Evolutionary conservation across 192 early-diverging fungal species (phyloP), one percentile per base, ranked within the genome.

Genomic region (Coemansia sp.): DNA sequence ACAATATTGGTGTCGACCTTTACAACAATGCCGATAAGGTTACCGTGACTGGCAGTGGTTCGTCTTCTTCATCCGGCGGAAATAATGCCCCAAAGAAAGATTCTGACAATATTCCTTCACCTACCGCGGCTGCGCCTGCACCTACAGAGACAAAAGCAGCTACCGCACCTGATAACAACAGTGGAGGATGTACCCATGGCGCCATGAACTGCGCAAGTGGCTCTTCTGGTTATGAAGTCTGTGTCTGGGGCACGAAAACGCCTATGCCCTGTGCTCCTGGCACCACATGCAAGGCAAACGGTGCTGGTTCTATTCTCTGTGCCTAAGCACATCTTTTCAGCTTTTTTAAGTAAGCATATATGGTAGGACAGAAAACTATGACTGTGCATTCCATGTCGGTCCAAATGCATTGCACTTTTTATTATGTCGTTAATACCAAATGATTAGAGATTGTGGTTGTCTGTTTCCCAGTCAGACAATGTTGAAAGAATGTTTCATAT

Each of bases 201-300:
- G 56, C 32, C 6, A 70, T 67, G 72, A 18, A 47, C 38, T 79
- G 77, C 65, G 53, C 45, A 13, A 39, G 59, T 4, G 45, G 48
- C 43, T 56, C 59, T 5, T 38, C 68, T 3, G 77, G 72, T 3
- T 80, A 71, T 61, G 53, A 68, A 52, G 69, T 75, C 10, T 80
- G 77, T 48, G 73, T 75, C 57, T 75, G 73, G 77, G 77, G 77
- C 0, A 50, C 16, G 7, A 53, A 38, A 15, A 42, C 38, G 4
- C 6, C 19, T 41, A 63, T 75, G 6, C 37, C 21, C 41, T 80
- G 73, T 54, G 41, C 57, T 9, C n/a, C 68, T 16, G 61, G 57
- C 1, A 80, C 77, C 5, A 50, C 19, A 37, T 80, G 73, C 69
- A 70, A 71, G 23, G 52, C 21, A 54, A 54, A 19, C 7, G 13